These are phyloP conservation scores for Miscanthus sacchariflorus DNA, from an alignment of 202 grass and related monocot genomes.

Conservation along the genomic window DNA sequence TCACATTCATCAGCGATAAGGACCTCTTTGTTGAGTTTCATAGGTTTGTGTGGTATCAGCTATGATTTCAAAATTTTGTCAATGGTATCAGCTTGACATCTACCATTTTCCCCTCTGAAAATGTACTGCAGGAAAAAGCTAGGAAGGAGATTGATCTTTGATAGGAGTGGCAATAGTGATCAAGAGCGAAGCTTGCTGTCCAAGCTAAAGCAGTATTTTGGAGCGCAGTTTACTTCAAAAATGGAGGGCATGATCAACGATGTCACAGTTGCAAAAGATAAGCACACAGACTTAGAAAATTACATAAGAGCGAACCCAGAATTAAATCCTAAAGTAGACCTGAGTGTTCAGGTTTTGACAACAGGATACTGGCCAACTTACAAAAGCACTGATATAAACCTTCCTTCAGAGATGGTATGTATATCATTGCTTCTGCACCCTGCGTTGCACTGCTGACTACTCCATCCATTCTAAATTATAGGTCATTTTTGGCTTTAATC, in stretches of 20 bases:
- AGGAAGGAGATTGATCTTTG: slow-evolving; percentile 86
- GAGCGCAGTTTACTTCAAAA: slow-evolving; percentile 97
- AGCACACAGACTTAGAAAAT: slow-evolving; percentile 71
- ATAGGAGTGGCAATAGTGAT: slow-evolving; percentile 96
- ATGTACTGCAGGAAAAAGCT: slow-evolving; percentile 76
- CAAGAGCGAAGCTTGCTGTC: slow-evolving; percentile 91
- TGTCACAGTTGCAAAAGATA: slow-evolving; percentile 75
- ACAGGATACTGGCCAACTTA: slow-evolving; percentile 93
- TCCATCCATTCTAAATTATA: not conserved
- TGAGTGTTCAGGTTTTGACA: slow-evolving; percentile 76
- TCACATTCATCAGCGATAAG: slow-evolving; percentile 91
- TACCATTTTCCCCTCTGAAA: not conserved
- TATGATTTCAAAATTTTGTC: not conserved
- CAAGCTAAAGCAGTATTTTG: slow-evolving; percentile 91
- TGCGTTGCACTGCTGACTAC: not conserved
- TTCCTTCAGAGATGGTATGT: slow-evolving; percentile 90
- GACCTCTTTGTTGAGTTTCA: slow-evolving; percentile 94
- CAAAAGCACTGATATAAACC: slow-evolving; percentile 86
- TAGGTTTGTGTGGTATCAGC: slow-evolving; percentile 43
- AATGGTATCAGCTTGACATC: not conserved
- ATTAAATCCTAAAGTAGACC: slow-evolving; percentile 68
- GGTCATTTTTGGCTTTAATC: not conserved
- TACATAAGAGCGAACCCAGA: slow-evolving; percentile 60
- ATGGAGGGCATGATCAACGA: slow-evolving; percentile 98
- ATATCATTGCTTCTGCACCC: not conserved